Base-by-base conservation (phyloP, 345 rosid species). In the Salix koriyanagi region DNA sequence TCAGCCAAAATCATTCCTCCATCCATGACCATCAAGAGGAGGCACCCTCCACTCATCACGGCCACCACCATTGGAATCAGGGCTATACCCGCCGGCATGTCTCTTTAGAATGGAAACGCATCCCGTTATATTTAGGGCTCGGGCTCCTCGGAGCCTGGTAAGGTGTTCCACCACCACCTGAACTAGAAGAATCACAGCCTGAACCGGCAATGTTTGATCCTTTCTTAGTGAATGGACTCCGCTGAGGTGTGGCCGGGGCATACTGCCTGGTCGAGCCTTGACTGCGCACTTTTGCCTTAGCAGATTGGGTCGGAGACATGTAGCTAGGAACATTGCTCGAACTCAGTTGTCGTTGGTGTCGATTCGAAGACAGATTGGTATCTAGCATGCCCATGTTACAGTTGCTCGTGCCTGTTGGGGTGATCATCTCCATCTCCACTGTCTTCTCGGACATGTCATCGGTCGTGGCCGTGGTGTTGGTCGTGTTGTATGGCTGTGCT, bases 261-360 rank as follows among this genome's bases (percentile, higher is more conserved):
- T 83, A 82, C 44, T 77, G 94, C 54, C 4, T 42, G 21, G 56
- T 48, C 1, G 81, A 41, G 52, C 85, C 86, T 46, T 85, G 91
- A 69, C 77, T 56, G 42, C 98, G 87, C 13, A 77, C 86, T 89
- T 92, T 96, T 71, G 99, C 98, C 81, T 88, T 93, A 26, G 98
- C 97, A 1, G 98, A 96, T 58, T 91, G 86, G 18, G 98, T 96
- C 18, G 90, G 88, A 60, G 92, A 90, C 99, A 96, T 94, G 82
- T 91, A 94, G 78, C 99, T 96, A 0, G 98, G 98, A 26, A 86
- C 75, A 54, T 79, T 81, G 60, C 65, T 75, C 3, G 82, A 84
- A 44, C 83, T 76, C 30, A 83, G 32, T 68, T 79, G 85, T n/a
- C 83, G 85, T 16, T 79, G 87, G 67, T 85, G 89, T 66, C 72